Conservation (phyloP, 768 basidiomycete genomes). For the Lepiota brunneoincarnata region DNA sequence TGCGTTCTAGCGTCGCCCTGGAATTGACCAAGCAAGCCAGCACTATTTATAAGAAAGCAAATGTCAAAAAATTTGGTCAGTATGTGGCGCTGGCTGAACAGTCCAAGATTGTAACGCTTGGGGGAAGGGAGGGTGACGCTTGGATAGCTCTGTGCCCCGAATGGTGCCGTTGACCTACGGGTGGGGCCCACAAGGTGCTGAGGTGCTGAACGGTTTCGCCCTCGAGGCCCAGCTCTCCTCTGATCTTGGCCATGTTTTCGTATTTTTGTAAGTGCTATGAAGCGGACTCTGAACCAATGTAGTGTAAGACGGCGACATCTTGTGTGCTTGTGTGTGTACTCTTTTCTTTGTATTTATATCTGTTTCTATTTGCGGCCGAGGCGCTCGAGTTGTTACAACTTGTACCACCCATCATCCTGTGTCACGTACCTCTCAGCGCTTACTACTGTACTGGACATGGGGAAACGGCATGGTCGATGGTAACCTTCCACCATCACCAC, state of each 20-base stretch:
- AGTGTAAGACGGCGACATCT: too few relatives aligned
- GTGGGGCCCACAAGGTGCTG: too few relatives aligned
- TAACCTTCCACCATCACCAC: neutral
- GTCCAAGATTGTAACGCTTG: constrained; percentile 36
- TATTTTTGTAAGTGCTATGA: too few relatives aligned
- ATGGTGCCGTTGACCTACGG: constrained; percentile 17
- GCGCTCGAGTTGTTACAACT: too few relatives aligned
- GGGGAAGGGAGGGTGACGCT: constrained; percentile 32
- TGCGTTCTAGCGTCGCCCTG: constrained; percentile 36
- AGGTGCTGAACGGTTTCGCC: too few relatives aligned
- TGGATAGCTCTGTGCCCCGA: constrained; percentile 37
- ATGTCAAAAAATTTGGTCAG: constrained; percentile 37
- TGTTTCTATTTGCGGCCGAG: too few relatives aligned
- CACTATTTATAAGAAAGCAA: constrained; percentile 34
- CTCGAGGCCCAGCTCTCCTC: too few relatives aligned
- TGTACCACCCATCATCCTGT: neutral
- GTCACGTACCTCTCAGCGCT: neutral
- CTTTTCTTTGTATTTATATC: too few relatives aligned
- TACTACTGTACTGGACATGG: neutral
- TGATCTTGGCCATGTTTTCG: too few relatives aligned
- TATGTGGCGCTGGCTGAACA: constrained; percentile 38
- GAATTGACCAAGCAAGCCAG: constrained; percentile 25
- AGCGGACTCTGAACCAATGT: too few relatives aligned
- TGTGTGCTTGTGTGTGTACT: too few relatives aligned
- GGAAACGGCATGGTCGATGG: neutral